These are phyloP conservation scores for Leccinum subrobustum DNA, from an alignment of 1,284 basidiomycete species.

Conservation along the genomic window DNA sequence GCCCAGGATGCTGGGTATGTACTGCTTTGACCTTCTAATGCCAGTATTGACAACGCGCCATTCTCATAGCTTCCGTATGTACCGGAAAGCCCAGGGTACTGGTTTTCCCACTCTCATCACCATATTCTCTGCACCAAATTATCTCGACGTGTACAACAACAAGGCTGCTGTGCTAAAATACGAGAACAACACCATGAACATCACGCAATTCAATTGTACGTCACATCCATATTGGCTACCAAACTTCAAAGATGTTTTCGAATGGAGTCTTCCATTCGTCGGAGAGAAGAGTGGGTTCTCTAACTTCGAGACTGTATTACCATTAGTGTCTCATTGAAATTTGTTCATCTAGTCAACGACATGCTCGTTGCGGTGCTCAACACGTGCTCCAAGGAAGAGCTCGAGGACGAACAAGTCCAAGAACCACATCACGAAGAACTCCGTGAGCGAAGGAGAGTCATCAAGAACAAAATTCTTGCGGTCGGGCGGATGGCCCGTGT, in stretches of 20 bases:
- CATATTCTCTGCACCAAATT: constrained; percentile 94
- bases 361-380: constrained; percentile 95
- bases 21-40: not conserved
- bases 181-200: constrained; percentile 96
- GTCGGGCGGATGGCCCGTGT: constrained; percentile 95
- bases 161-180: constrained; percentile 96
- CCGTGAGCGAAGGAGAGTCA: constrained; percentile 76
- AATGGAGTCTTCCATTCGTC: constrained; percentile 87
- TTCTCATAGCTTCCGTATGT: constrained; percentile 81
- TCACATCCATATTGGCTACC: constrained; percentile 95
- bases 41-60: not conserved
- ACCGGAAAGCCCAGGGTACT: constrained; percentile 91
- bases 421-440: constrained; percentile 48
- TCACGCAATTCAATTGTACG: constrained; percentile 92
- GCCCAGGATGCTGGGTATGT: constrained; percentile 89
- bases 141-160: constrained; percentile 95
- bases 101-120: constrained; percentile 96
- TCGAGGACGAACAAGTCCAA: constrained; percentile 68
- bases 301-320: not conserved
- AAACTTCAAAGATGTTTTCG: constrained; percentile 94
- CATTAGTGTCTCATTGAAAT: not conserved
- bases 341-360: constrained; percentile 71
- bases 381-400: constrained; percentile 91
- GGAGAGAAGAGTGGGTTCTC: constrained; percentile 84
- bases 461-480: constrained; percentile 98